Percentiles rank a stretch among this genome's conserved stretches.
phyloP scores from a whole-genome alignment of 2,329 filamentous ascomycete species.

The Aspergillus tanneri region DNA sequence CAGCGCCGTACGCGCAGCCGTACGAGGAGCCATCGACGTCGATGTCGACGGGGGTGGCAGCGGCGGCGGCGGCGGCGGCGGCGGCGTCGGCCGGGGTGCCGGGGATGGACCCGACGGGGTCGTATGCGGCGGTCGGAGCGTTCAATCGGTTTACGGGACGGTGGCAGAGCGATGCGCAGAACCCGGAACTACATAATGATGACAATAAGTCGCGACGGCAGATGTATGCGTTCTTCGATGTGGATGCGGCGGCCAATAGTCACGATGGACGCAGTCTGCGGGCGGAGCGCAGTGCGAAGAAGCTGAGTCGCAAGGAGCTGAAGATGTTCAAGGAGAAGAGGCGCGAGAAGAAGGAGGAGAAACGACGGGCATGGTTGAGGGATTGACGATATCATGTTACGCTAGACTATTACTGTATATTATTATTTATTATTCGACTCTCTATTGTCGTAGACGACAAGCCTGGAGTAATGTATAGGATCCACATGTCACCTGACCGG shows the following conservation, averaged over 20 bases:
- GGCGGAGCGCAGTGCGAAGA: slow-evolving; percentile 83
- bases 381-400: slow-evolving; percentile 57
- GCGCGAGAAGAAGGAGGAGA: slow-evolving; percentile 87
- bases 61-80: slow-evolving; percentile 35
- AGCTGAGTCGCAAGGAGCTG: slow-evolving; percentile 78
- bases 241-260: slow-evolving; percentile 86
- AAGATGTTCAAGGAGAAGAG: slow-evolving; percentile 91
- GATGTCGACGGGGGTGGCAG: slow-evolving; percentile 33
- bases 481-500: slow-evolving; percentile 15
- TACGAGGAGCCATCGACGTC: slow-evolving; percentile 42
- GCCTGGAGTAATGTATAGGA: neutral
- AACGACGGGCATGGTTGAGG: slow-evolving; percentile 82
- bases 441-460: too few relatives aligned
- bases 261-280: slow-evolving; percentile 89
- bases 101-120: slow-evolving; percentile 43
- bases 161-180: slow-evolving; percentile 68
- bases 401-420: neutral
- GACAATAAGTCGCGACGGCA: slow-evolving; percentile 84
- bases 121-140: slow-evolving; percentile 67
- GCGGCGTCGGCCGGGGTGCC: too few relatives aligned
- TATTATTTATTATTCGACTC: neutral
- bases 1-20: slow-evolving; percentile 82
- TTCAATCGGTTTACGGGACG: slow-evolving; percentile 91
- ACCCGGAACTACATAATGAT: slow-evolving; percentile 75
- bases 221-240: slow-evolving; percentile 93